phyloP scores from a whole-genome alignment of 495 filamentous ascomycete genomes.

The Talaromyces ruber region DNA sequence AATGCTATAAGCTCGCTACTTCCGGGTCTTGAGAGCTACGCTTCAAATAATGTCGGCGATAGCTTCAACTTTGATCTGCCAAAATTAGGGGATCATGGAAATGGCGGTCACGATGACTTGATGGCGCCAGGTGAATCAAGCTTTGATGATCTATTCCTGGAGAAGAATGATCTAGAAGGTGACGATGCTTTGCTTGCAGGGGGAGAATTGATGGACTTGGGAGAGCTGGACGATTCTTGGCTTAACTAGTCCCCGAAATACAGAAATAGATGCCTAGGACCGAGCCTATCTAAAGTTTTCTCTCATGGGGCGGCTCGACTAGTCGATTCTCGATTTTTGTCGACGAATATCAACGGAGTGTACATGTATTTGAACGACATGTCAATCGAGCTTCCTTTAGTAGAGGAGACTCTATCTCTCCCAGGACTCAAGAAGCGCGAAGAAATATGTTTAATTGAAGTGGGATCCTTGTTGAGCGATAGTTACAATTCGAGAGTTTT shows the following conservation, averaged over 20 bases:
- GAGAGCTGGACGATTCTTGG: constrained; percentile 38
- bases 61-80: constrained; percentile 35
- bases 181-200: constrained; percentile 33
- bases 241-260: constrained; percentile 12
- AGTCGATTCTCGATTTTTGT: too few species aligned
- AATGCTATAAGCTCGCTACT: constrained; percentile 18
- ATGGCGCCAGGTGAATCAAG: constrained; percentile 39
- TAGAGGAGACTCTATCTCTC: too few species aligned
- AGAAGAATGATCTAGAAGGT: constrained; percentile 28
- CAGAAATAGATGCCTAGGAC: too few species aligned
- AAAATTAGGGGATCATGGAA: constrained; percentile 14
- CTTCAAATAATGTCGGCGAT: constrained; percentile 25
- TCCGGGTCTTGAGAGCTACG: constrained; percentile 22
- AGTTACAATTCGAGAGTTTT: too few species aligned
- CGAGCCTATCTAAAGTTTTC: too few species aligned
- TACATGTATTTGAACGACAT: too few species aligned
- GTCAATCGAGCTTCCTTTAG: too few species aligned
- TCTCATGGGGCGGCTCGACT: too few species aligned
- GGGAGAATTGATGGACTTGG: constrained; percentile 35
- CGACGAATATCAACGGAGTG: too few species aligned
- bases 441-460: too few species aligned
- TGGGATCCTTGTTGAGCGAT: too few species aligned
- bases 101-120: constrained; percentile 23
- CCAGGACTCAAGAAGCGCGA: too few species aligned
- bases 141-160: constrained; percentile 44